Evolutionary conservation across 75 land plant species (phyloP).

Genomic region (Adiantum capillusveneris): DNA sequence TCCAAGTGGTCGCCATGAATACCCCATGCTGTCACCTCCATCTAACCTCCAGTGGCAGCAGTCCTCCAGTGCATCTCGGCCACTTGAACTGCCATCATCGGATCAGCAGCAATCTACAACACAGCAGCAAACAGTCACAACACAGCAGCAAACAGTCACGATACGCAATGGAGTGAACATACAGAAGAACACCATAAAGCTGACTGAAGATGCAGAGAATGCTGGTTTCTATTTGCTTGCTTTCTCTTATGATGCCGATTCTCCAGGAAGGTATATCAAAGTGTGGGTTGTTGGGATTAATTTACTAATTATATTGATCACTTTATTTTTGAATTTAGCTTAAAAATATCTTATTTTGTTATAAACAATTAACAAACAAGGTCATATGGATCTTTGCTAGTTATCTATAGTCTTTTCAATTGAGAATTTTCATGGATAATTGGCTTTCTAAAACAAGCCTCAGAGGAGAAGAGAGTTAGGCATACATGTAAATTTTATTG

Average conservation of each 20-base stretch:
- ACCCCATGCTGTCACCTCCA: neutral
- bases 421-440: too few species aligned
- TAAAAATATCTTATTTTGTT: neutral
- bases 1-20: neutral
- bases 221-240: constrained; percentile 13
- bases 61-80: neutral
- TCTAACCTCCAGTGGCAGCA: too few species aligned
- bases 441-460: too few species aligned
- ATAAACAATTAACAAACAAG: too few species aligned
- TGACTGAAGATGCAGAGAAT: constrained; percentile 11
- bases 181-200: constrained; percentile 6
- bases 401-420: neutral
- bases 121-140: neutral
- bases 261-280: constrained; percentile 17
- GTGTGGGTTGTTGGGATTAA: too few species aligned
- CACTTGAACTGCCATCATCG: neutral
- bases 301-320: neutral
- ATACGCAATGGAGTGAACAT: constrained; percentile 13
- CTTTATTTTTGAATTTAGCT: neutral
- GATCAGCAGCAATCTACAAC: neutral
- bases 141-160: neutral
- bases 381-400: neutral
- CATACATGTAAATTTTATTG: too few species aligned
- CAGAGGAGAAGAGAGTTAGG: too few species aligned
- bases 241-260: constrained; percentile 11